Percentiles rank a stretch among this genome's conserved stretches.
phyloP scores from a whole-genome alignment of 805 yeast genomes.

The Candida ficus region DNA sequence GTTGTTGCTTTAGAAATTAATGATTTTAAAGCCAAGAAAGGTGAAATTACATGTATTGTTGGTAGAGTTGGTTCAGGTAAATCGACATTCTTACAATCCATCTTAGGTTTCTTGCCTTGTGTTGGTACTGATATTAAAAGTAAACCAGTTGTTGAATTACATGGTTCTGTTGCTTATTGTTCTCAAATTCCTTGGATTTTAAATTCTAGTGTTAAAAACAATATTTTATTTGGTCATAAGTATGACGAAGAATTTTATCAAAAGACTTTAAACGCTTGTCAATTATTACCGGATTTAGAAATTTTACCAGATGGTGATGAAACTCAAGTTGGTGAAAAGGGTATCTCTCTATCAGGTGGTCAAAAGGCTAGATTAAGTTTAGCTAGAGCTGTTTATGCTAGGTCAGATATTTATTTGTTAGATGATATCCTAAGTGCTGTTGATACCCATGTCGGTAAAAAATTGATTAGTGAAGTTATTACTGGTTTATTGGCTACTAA shows the following conservation, averaged over 20 bases:
- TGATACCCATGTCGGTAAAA: slow-evolving; percentile 93
- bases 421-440: slow-evolving; percentile 97
- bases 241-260: slow-evolving; percentile 79
- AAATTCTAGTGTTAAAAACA: slow-evolving; percentile 89
- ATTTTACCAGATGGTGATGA: slow-evolving; percentile 84
- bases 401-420: slow-evolving; percentile 85
- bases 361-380: slow-evolving; percentile 93
- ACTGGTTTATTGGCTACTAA: slow-evolving; percentile 79
- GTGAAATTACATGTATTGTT: slow-evolving; percentile 77
- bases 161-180: slow-evolving; percentile 84
- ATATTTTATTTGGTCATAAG: slow-evolving; percentile 83
- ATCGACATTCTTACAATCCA: slow-evolving; percentile 71
- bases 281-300: slow-evolving; percentile 69
- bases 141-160: slow-evolving; percentile 43
- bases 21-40: slow-evolving; percentile 60
- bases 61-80: slow-evolving; percentile 93
- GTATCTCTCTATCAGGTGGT: slow-evolving; percentile 94
- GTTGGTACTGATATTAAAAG: slow-evolving; percentile 24
- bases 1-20: slow-evolving; percentile 57
- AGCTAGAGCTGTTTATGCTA: slow-evolving; percentile 92
- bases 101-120: slow-evolving; percentile 68
- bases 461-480: slow-evolving; percentile 73
- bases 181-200: slow-evolving; percentile 96
- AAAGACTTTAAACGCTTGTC: slow-evolving; percentile 82
- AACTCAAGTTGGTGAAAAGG: slow-evolving; percentile 94